Base-by-base conservation (phyloP, 2,329 filamentous ascomycete species). In the Madurella fahalii region DNA sequence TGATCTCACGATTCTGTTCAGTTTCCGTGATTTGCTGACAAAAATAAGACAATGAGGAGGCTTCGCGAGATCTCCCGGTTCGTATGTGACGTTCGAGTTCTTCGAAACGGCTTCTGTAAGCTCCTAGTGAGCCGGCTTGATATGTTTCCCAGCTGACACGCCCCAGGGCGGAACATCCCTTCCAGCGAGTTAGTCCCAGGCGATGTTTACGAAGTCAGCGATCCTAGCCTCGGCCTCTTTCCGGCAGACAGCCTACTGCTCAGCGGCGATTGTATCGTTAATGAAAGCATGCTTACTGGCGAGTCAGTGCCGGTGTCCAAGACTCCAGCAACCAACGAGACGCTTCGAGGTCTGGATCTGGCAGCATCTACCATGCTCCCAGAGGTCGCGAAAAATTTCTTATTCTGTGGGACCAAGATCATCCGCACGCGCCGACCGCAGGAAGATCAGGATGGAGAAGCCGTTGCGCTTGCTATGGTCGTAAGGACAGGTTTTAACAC, bases 251-350 rank as follows among this genome's bases (percentile, higher is more conserved):
- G 93, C 69, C 75, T 99, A 34, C 75, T 99, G 5, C 79, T 99
- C 0, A 90, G 89, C 50, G 95, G 94, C 40, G 95, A 99, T 71
- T 96, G 92, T 66, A 97, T 99, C 59, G 92, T 99, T 61, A 99
- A 99, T 66, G 94, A 99, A 72, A 97, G 94, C 73, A 99, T 99
- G 94, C 82, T 99, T 37, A 99, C 94, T 40, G 88, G 93, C 54
- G 94, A 99, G 76, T 97, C 94, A 40, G 92, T 99, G 4, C 95
- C 94, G 2, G 93, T 99, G 1, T 96, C 92, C 2, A 99, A 99
- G 71, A 78, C 85, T 2, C 92, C 94, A 1, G 85, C 90, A 3
- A 90, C 83, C 2, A 86, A 96, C 66, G 85, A 93, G 58, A 85
- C 88, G 1, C 76, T 99, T n/a, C 77, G 79, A 20, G 74, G 81